Evolutionary conservation across 345 rosid genomes (phyloP).

Genomic region (Populus nigra): DNA sequence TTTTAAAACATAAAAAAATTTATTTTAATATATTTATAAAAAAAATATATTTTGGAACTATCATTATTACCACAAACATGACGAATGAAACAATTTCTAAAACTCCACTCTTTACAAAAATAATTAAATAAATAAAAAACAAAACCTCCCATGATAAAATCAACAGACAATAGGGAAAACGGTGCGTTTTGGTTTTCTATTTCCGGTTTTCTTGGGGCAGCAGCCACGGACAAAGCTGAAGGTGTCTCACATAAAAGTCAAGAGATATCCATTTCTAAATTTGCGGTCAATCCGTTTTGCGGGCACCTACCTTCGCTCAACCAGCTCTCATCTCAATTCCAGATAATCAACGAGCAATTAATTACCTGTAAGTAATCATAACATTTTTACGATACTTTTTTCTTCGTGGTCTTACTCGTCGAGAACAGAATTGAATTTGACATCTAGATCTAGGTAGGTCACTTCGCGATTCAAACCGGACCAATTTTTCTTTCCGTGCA

Average conservation of each 20-base stretch:
- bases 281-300: not conserved
- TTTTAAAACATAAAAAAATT: too few relatives aligned
- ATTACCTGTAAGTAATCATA: not conserved
- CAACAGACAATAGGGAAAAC: not conserved
- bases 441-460: not conserved
- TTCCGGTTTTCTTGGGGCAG: too few relatives aligned
- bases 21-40: too few relatives aligned
- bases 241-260: not conserved
- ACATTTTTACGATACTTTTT: not conserved
- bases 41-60: too few relatives aligned
- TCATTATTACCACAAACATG: rapidly evolving
- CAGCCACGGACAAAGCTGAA: not conserved
- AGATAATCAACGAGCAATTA: not conserved
- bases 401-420: not conserved
- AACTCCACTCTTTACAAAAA: too few relatives aligned
- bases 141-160: too few relatives aligned
- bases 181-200: not conserved
- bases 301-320: not conserved
- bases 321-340: not conserved
- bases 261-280: not conserved
- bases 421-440: not conserved
- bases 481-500: not conserved
- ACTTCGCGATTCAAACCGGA: not conserved
- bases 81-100: too few relatives aligned
- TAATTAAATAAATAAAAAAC: too few relatives aligned